Conservation (phyloP, 441 rosid genomes). For the Pelargonium myrrhifolium region DNA sequence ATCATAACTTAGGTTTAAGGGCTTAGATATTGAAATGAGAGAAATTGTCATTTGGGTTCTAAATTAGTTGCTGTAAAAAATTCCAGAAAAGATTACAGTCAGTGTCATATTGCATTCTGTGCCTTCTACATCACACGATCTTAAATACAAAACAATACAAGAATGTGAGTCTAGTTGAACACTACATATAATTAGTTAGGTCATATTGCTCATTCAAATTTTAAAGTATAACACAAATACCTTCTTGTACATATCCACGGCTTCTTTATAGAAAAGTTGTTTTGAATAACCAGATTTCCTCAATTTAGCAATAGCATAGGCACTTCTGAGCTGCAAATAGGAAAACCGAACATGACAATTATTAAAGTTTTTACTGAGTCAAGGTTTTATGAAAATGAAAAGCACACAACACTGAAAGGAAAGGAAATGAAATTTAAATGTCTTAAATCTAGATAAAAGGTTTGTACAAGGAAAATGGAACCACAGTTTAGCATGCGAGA, state of each 20-base stretch:
- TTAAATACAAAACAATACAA: background rate
- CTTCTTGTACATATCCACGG: slow-evolving; percentile 65
- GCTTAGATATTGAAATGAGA: background rate
- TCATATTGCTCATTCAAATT: slow-evolving; percentile 2
- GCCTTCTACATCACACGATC: background rate
- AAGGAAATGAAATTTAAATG: background rate
- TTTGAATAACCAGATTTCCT: slow-evolving; percentile 82
- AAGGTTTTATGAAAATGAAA: background rate
- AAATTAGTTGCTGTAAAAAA: background rate
- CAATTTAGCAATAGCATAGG: slow-evolving; percentile 74
- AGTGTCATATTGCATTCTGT: background rate
- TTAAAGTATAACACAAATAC: slow-evolving; percentile 26
- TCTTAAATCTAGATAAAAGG: slow-evolving; percentile 10
- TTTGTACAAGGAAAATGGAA: background rate
- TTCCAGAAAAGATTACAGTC: background rate
- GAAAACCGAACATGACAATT: slow-evolving; percentile 15
- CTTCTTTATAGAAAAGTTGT: slow-evolving; percentile 64
- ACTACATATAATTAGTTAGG: background rate
- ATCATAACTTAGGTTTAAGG: background rate
- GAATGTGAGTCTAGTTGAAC: background rate
- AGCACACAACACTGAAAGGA: too few species aligned
- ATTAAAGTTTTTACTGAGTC: background rate
- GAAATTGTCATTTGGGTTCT: background rate
- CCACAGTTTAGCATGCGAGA: slow-evolving; percentile 1
- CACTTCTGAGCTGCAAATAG: slow-evolving; percentile 66